Conservation (phyloP, 106 monocot species). For the Hemerocallis citrina region DNA sequence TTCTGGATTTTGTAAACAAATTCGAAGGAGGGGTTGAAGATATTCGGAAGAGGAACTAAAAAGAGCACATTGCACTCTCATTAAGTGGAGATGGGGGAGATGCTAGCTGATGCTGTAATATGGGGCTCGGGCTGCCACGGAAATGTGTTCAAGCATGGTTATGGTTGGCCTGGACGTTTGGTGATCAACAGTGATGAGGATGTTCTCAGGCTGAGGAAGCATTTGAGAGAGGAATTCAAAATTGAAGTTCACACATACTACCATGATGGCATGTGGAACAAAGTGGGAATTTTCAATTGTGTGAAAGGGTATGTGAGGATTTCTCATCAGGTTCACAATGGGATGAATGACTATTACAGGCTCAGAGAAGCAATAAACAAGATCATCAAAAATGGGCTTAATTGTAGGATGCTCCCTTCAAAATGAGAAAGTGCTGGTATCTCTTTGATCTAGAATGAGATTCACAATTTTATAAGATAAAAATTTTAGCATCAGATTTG, state of each 20-base stretch:
- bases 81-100: neutral
- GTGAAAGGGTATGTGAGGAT: neutral
- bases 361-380: conserved; percentile 4
- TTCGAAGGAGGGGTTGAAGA: neutral
- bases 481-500: too few species aligned
- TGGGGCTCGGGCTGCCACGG: neutral
- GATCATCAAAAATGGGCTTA: neutral
- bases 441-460: too few species aligned
- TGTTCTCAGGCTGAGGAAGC: neutral
- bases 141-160: conserved; percentile 1
- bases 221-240: neutral
- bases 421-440: neutral
- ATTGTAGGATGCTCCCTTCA: neutral
- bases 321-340: neutral
- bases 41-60: neutral
- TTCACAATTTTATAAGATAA: too few species aligned
- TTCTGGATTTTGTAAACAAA: neutral
- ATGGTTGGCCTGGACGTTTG: neutral
- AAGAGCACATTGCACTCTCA: too few species aligned
- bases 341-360: neutral
- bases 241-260: neutral
- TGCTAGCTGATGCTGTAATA: neutral
- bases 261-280: neutral
- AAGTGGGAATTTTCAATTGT: neutral
- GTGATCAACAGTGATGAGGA: neutral